Base-by-base conservation (phyloP, 331 rosid species). In the Prunus yedoensis region DNA sequence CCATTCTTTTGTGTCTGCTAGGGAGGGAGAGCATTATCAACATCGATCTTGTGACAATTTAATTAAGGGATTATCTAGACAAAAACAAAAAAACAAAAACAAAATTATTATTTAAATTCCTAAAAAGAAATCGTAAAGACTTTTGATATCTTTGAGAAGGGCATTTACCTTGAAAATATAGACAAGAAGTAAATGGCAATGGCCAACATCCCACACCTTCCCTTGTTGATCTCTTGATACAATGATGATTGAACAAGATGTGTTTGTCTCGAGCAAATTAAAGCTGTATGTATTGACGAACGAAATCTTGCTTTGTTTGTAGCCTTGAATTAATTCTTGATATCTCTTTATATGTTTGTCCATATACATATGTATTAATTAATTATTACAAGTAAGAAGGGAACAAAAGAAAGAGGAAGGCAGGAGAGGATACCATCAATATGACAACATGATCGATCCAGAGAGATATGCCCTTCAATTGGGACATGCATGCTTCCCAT, bases 151-250 rank as follows among this genome's bases (percentile, higher is more conserved):
- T 25, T 18, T 35, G 61, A 66, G n/a, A 66, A 35, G 41, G 41
- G 41, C 8, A 54, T 45, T 46, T 18, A 56, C 20, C 45, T 3
- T 10, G 0, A 38, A 63, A 45, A 47, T 71, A 28, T 21, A 65
- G 91, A 87, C 89, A 85, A 83, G 32, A 84, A 84, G 76, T 84
- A 84, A 41, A 83, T 73, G 81, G 78, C 78, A 79, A 80, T 57
- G 69, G 15, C 90, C 81, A 89, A 88, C 94, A 90, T 85, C 81
- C 80, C 90, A 84, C 86, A 45, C 85, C 84, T 61, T 61, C 58
- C 71, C 75, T 83, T 82, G 77, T 69, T 81, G 14, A 49, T 68
- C 62, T 72, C 79, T 65, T 78, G 71, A 68, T 78, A 49, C 16
- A 65, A 71, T 80, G 75, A 82, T 83, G 81, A 83, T 88, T 82